A percentile compares a stretch with the other conserved stretches of the same genome.
Conservation (phyloP, 2,329 filamentous ascomycete species). For the Colletotrichum zoysiae region DNA sequence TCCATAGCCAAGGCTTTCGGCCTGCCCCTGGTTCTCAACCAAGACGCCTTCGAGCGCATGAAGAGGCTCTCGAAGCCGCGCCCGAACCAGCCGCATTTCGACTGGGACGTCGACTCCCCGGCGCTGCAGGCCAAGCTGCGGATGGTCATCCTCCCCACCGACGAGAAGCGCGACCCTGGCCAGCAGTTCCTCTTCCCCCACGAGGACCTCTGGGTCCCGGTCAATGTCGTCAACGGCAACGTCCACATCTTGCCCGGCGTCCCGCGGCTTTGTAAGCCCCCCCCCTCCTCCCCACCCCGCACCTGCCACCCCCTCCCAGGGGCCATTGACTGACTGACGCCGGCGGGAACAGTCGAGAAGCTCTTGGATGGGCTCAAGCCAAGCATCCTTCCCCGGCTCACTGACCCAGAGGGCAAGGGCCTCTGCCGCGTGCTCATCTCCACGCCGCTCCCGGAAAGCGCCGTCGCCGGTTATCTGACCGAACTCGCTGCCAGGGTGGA, state of each 20-base stretch:
- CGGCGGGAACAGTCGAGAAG: constrained; percentile 68
- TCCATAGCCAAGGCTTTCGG: constrained; percentile 92
- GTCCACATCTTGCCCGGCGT: constrained; percentile 94
- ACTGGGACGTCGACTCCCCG: constrained; percentile 86
- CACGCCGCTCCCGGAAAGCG: constrained; percentile 89
- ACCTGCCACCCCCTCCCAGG: not conserved
- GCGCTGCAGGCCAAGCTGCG: constrained; percentile 84
- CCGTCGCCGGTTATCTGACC: constrained; percentile 85
- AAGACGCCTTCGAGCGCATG: constrained; percentile 85
- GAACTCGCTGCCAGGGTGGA: constrained; percentile 81
- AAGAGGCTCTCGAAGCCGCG: constrained; percentile 81
- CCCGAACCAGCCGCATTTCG: constrained; percentile 79
- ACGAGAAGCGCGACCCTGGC: constrained; percentile 72
- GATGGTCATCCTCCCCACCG: constrained; percentile 89
- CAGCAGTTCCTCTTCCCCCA: constrained; percentile 84
- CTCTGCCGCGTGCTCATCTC: constrained; percentile 84
- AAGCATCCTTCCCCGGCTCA: constrained; percentile 75
- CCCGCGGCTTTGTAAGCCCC: constrained; percentile 76
- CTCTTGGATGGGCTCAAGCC: constrained; percentile 84
- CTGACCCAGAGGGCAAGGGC: constrained; percentile 84
- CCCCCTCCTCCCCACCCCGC: not conserved
- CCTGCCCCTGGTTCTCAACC: constrained; percentile 81
- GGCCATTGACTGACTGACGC: constrained; percentile 33
- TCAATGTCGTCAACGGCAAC: constrained; percentile 91
- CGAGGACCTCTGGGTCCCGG: constrained; percentile 90